Evolutionary conservation across 176 grass and related monocot species (phyloP).

Genomic region (Panicum miliaceum): DNA sequence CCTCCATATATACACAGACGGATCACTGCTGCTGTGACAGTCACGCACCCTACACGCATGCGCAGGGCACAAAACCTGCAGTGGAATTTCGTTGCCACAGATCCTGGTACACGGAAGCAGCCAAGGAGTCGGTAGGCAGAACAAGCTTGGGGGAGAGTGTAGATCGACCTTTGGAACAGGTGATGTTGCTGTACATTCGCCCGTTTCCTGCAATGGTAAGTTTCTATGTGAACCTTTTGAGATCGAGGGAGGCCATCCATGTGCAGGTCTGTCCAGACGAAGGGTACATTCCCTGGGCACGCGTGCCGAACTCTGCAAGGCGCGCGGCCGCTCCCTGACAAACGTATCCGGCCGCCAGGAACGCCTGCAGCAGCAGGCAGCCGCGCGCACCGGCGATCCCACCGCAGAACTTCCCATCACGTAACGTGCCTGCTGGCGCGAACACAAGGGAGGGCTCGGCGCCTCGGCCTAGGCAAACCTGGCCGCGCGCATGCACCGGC

Average conservation of each 20-base stretch:
- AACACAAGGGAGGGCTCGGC: not conserved
- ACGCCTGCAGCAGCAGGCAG: not conserved
- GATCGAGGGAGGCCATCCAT: slow-evolving; percentile 12
- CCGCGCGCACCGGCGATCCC: not conserved
- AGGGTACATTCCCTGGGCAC: slow-evolving; percentile 1
- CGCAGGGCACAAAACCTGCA: not conserved
- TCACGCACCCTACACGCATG: not conserved
- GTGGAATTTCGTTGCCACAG: slow-evolving; percentile 29
- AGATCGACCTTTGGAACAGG: slow-evolving; percentile 6
- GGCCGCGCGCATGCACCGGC: slow-evolving; percentile 31
- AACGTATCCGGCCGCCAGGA: not conserved
- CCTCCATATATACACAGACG: slow-evolving; percentile 34
- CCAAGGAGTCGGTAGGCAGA: slow-evolving; percentile 29
- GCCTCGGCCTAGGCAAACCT: not conserved
- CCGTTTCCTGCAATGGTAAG: slow-evolving; percentile 14
- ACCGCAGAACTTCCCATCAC: not conserved
- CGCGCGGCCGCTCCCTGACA: slow-evolving; percentile 30
- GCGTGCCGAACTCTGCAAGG: not conserved
- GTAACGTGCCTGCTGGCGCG: not conserved
- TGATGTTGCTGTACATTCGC: not conserved
- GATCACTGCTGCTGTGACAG: not conserved
- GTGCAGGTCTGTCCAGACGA: not conserved
- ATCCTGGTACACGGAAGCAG: slow-evolving; percentile 22
- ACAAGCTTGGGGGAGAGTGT: slow-evolving; percentile 26
- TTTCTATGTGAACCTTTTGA: not conserved